Conservation (phyloP, 1,139 yeast species). For the Yamadazyma oceani region DNA sequence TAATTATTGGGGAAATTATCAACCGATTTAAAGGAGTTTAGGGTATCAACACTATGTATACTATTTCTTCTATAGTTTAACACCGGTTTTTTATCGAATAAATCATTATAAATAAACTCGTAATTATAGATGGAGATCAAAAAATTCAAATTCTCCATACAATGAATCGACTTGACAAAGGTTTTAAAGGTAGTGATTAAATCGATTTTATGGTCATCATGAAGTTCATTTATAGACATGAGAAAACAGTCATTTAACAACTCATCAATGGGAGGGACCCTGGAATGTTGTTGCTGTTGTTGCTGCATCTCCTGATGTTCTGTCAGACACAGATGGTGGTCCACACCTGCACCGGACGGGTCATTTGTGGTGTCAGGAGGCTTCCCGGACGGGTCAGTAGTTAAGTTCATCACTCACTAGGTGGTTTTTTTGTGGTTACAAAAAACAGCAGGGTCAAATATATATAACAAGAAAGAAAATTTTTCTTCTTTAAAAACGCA, state of each 20-base stretch:
- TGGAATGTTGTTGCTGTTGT: not conserved
- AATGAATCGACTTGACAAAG: slow-evolving; percentile 30
- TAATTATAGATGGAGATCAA: slow-evolving; percentile 47
- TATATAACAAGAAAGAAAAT: too few relatives aligned
- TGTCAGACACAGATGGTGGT: not conserved
- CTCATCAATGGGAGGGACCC: slow-evolving; percentile 24
- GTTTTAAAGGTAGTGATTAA: slow-evolving; percentile 22
- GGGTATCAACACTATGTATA: slow-evolving; percentile 8
- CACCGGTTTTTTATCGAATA: slow-evolving; percentile 6
- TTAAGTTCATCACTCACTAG: too few relatives aligned
- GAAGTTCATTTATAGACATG: slow-evolving; percentile 20
- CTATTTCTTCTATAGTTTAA: slow-evolving; percentile 8
- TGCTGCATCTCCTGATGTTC: not conserved
- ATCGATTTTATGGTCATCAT: slow-evolving; percentile 13
- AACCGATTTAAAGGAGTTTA: slow-evolving; percentile 13
- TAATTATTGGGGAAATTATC: slow-evolving; percentile 27
- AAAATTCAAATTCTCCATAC: slow-evolving; percentile 48
- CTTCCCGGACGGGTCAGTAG: too few relatives aligned
- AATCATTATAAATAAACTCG: slow-evolving; percentile 25
- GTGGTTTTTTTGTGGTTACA: too few relatives aligned
- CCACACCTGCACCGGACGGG: too few relatives aligned
- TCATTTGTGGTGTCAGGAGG: not conserved
- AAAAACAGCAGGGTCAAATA: too few relatives aligned
- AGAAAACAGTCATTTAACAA: slow-evolving; percentile 28
- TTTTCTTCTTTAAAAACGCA: too few relatives aligned